Base-by-base conservation (phyloP, 192 early-diverging fungal genomes). In the Backusella tuberculispora region DNA sequence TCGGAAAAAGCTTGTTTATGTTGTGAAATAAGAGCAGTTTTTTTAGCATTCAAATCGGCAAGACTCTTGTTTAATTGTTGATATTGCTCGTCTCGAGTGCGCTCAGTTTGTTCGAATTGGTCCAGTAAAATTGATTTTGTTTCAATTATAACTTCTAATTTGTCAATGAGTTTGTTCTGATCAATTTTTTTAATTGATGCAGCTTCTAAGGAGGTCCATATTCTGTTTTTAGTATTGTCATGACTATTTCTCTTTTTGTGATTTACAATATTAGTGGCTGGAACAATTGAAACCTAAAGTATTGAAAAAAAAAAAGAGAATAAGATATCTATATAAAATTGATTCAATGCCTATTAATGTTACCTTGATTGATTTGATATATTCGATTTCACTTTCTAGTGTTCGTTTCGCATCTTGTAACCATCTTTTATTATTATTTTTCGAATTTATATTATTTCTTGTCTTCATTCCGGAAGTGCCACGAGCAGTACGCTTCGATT, bases 31-130 rank as follows among this genome's bases (percentile, higher is more conserved):
- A 47, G 34, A 47, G 45, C 7, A 15, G 48, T 63, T 37, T 48
- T 40, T 74, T 75, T 19, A 19, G 21, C 15, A 43, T 46, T 68
- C 2, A 63, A 17, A 15, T 63, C 69, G 7, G 44, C 45, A 8
- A 63, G 47, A 50, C 69, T 41, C 67, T 63, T 41, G 21, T 74
- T 68, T 0, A 74, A 34, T 38, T 29, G n/a, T 68, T 72, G 78
- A 10, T 45, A 6, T 26, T 53, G 19, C 4, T 71, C 44, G 7
- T 60, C 53, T 26, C 53, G 53, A 12, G 19, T 26, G 21, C 53
- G 53, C n/a, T 76, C 74, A 3, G 74, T 14, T 63, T 63, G 41
- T 26, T 76, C 63, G 26, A 67, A 38, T 67, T 76, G 63, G 19
- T 53, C 2, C 4, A 53, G 37, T 37, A 75, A 66, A 53, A 24